Base-by-base conservation (phyloP, 805 yeast species). In the Soucietia sequanensis region DNA sequence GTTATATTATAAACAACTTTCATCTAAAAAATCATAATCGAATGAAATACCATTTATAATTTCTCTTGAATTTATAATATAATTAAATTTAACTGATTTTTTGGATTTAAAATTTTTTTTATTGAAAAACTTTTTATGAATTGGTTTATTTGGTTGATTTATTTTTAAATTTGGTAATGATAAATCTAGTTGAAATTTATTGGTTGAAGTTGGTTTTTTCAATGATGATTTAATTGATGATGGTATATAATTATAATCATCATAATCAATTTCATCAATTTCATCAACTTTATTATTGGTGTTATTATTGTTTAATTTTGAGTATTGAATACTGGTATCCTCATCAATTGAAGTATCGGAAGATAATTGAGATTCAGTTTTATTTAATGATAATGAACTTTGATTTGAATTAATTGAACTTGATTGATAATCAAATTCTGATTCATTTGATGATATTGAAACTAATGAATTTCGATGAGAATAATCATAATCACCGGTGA, bases 31-130 rank as follows among this genome's bases (percentile, higher is more conserved):
- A 43, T 64, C 65, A 45, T 68, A 70, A 46, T 72, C 77, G 39
- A 64, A 58, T 18, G 64, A 54, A 19, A 59, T 58, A 14, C 69
- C 73, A 38, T 67, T 71, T 36, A 70, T 56, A 25, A 67, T 63
- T 44, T 72, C 76, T 37, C 78, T 57, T 6, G 71, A 61, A 35
- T 62, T 68, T 32, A 72, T 62, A 22, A 65, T 60, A 44, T 53
- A 56, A 39, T 60, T 62, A 44, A 73, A 73, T 26, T 65, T 60
- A 6, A 73, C 77, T 29, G 52, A 57, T 38, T 61, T 56, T 27
- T 41, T 53, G 9, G 27, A 30, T 26, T 37, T 42, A 11, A 11
- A 21, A 21, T 8, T 21, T 11, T n/a, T 12, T 12, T 18, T 11
- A 10, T 29, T 29, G 6, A 29, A n/a, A 11, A 24, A 27, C 30